These are phyloP conservation scores for Tulasnella sp. DNA, from an alignment of 768 basidiomycete species.

Conservation along the genomic window DNA sequence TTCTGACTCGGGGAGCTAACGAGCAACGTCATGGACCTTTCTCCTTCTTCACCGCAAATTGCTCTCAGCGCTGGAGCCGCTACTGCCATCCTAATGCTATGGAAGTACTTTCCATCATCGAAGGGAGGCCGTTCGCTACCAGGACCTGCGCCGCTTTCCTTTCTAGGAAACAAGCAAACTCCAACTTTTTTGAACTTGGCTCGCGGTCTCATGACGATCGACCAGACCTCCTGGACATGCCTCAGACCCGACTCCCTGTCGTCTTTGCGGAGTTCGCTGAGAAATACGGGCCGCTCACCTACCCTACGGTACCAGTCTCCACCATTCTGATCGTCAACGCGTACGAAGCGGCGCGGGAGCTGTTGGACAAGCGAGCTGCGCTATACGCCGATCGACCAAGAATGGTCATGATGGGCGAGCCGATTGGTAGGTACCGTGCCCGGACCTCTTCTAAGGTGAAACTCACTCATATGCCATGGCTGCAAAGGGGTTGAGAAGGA, in stretches of 20 bases:
- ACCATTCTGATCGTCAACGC: constrained; percentile 9
- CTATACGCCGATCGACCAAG: constrained; percentile 16
- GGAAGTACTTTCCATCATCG: background rate
- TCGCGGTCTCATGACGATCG: background rate
- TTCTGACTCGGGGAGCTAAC: too few species aligned
- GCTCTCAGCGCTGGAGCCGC: background rate
- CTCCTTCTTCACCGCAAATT: background rate
- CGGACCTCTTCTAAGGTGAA: too few species aligned
- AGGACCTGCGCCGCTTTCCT: background rate
- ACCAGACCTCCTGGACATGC: background rate
- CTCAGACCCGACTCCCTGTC: background rate
- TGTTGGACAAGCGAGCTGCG: constrained; percentile 14
- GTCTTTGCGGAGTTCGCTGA: constrained; percentile 2
- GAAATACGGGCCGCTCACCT: constrained; percentile 6
- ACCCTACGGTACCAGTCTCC: constrained; percentile 1
- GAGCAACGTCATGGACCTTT: too few species aligned
- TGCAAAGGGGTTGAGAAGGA: background rate
- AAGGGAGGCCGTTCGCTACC: background rate
- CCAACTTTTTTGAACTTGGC: background rate
- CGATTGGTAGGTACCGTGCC: too few species aligned
- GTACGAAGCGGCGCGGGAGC: constrained; percentile 10
- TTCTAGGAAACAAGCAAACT: background rate
- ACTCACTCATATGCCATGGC: background rate
- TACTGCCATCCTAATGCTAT: background rate
- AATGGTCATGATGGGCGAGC: background rate